phyloP scores from a whole-genome alignment of 371 early-diverging fungal species.

The Basidiobolus meristosporus region DNA sequence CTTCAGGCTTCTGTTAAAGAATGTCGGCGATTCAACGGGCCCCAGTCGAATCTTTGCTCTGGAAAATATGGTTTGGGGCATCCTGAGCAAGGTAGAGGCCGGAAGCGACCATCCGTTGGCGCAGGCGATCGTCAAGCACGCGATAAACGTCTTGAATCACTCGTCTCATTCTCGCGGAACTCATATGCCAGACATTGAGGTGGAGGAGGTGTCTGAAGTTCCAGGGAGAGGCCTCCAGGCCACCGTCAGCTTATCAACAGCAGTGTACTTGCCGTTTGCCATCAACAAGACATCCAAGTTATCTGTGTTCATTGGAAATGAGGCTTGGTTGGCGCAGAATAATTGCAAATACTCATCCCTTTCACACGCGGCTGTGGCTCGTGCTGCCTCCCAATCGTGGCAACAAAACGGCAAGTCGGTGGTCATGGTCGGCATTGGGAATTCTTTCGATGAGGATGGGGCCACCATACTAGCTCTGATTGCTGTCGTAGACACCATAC shows the following conservation, averaged over 20 bases:
- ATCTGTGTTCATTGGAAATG: too few species aligned
- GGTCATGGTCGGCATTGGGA: slow-evolving; percentile 30
- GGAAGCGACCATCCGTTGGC: slow-evolving; percentile 14
- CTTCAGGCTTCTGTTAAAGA: slow-evolving; percentile 18
- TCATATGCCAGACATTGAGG: neutral
- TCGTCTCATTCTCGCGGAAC: neutral
- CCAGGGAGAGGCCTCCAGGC: slow-evolving; percentile 2
- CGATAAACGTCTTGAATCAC: neutral
- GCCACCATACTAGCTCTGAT: slow-evolving; percentile 25
- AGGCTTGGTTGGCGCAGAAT: slow-evolving; percentile 11
- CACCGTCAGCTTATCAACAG: slow-evolving; percentile 6
- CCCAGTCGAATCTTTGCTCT: slow-evolving; percentile 4
- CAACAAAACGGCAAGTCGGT: slow-evolving; percentile 14
- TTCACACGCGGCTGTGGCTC: slow-evolving; percentile 24
- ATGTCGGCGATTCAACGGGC: too few species aligned
- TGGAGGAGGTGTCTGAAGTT: slow-evolving; percentile 1
- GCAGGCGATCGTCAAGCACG: slow-evolving; percentile 1
- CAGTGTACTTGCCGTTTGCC: too few species aligned
- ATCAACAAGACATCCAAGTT: too few species aligned
- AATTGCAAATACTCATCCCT: slow-evolving; percentile 22
- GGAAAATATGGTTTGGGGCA: slow-evolving; percentile 15
- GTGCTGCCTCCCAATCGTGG: slow-evolving; percentile 18
- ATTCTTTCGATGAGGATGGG: too few species aligned
- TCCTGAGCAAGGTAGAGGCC: slow-evolving; percentile 11
- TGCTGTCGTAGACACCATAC: slow-evolving; percentile 28